Percentiles rank a stretch among this genome's conserved stretches.
phyloP scores from a whole-genome alignment of 2,329 filamentous ascomycete species.

The Elsinoe arachidis region DNA sequence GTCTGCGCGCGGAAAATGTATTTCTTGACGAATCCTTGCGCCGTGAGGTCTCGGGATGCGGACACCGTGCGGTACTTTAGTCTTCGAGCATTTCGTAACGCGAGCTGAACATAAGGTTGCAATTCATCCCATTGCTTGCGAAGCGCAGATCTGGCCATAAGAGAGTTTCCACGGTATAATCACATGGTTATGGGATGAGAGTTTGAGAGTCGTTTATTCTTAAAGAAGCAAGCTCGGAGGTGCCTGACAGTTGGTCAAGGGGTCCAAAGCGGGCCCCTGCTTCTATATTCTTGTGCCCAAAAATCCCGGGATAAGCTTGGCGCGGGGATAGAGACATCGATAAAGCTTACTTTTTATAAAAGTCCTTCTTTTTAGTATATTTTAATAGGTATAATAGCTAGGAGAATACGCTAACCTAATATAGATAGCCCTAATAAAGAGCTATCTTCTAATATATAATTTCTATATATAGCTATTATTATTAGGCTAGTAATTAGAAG shows the following conservation, averaged over 20 bases:
- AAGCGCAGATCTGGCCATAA: slow-evolving; percentile 7
- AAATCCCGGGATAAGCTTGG: too few species aligned
- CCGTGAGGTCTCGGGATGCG: neutral
- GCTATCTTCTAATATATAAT: too few species aligned
- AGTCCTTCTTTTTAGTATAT: too few species aligned
- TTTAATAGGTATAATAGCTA: too few species aligned
- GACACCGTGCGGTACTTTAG: neutral
- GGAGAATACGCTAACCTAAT: too few species aligned
- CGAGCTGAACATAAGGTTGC: slow-evolving; percentile 6
- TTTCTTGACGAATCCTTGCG: neutral
- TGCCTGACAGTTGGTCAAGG: slow-evolving; percentile 6
- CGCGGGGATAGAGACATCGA: too few species aligned
- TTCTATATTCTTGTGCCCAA: too few species aligned
- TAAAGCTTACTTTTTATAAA: too few species aligned
- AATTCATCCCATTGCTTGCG: slow-evolving; percentile 12
- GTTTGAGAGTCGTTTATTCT: neutral
- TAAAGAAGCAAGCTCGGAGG: slow-evolving; percentile 2
- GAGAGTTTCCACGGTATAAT: neutral
- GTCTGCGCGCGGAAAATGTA: slow-evolving; percentile 11
- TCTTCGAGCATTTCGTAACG: neutral
- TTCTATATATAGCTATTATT: too few species aligned
- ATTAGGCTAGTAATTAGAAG: too few species aligned
- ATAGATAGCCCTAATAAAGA: too few species aligned
- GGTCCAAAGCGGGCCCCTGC: neutral
- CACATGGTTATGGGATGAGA: slow-evolving; percentile 3